Conservation (phyloP, 2,329 filamentous ascomycete species). For the Colletotrichum somersetense region DNA sequence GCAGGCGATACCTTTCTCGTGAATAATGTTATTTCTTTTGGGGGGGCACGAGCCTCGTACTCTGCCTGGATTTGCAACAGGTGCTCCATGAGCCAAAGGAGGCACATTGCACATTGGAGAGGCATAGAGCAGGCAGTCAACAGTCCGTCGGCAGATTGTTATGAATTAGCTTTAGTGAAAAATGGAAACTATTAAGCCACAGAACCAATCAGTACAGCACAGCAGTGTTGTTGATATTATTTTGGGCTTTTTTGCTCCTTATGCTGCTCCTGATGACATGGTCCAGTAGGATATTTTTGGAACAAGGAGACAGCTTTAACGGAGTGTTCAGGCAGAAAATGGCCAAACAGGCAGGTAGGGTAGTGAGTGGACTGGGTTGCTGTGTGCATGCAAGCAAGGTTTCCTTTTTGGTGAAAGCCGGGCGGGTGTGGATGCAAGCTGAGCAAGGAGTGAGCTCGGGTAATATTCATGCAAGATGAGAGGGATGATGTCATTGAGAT, state of each 20-base stretch:
- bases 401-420: not conserved
- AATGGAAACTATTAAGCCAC: constrained; percentile 20
- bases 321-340: not conserved
- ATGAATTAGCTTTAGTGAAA: constrained; percentile 35
- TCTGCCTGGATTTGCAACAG: constrained; percentile 26
- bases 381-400: not conserved
- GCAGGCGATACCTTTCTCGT: constrained; percentile 36
- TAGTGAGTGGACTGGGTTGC: too few relatives aligned
- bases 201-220: not conserved
- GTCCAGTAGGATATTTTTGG: constrained; percentile 14
- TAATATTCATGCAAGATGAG: constrained; percentile 21
- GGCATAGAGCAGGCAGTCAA: constrained; percentile 34
- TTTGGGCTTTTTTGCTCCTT: not conserved
- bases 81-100: constrained; percentile 10
- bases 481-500: constrained; percentile 38
- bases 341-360: not conserved
- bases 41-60: constrained; percentile 19
- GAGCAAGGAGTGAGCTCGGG: constrained; percentile 10
- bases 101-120: constrained; percentile 26
- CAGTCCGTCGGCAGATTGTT: constrained; percentile 42
- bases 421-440: not conserved
- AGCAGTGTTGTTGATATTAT: not conserved
- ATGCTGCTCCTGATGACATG: not conserved
- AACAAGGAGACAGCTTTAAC: constrained; percentile 5
- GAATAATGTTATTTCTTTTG: constrained; percentile 41